These are phyloP conservation scores for Neonectria faginata DNA, from an alignment of 2,329 filamentous ascomycete species.

Conservation along the genomic window DNA sequence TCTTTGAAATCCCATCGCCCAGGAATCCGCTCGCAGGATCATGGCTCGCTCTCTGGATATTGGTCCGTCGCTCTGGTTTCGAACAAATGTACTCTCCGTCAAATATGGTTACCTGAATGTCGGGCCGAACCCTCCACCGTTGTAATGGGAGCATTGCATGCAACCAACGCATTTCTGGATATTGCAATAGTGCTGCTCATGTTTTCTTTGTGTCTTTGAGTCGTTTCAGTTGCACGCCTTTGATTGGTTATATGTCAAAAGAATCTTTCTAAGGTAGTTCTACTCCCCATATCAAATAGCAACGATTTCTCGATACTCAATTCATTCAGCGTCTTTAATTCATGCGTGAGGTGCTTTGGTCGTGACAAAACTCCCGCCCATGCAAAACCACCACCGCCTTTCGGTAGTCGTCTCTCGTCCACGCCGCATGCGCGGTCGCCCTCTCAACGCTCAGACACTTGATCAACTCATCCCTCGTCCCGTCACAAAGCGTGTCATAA, in stretches of 20 bases:
- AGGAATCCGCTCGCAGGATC: background rate
- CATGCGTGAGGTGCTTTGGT: conserved; percentile 46
- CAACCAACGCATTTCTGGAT: background rate
- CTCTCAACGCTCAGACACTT: conserved; percentile 29
- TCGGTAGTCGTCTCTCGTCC: conserved; percentile 28
- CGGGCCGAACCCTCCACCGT: too few relatives aligned
- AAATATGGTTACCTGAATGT: background rate
- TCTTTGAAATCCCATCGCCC: background rate
- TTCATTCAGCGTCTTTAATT: conserved; percentile 48
- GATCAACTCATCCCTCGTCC: conserved; percentile 35
- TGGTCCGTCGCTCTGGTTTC: background rate
- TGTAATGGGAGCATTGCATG: too few relatives aligned
- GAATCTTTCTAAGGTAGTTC: conserved; percentile 33
- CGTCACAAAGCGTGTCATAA: conserved; percentile 44
- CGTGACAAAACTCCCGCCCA: conserved; percentile 45
- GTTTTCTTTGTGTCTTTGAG: conserved; percentile 1
- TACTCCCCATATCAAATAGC: conserved; percentile 21
- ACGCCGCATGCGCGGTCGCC: conserved; percentile 22
- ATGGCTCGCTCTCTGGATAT: background rate
- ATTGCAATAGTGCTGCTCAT: background rate
- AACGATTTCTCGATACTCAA: conserved; percentile 36
- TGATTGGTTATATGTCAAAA: conserved; percentile 14
- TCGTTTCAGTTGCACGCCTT: conserved; percentile 7
- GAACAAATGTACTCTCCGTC: background rate
- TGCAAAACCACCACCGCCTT: conserved; percentile 34